Conservation (phyloP, 2,329 filamentous ascomycete species). For the Rutstroemia sydowiana region DNA sequence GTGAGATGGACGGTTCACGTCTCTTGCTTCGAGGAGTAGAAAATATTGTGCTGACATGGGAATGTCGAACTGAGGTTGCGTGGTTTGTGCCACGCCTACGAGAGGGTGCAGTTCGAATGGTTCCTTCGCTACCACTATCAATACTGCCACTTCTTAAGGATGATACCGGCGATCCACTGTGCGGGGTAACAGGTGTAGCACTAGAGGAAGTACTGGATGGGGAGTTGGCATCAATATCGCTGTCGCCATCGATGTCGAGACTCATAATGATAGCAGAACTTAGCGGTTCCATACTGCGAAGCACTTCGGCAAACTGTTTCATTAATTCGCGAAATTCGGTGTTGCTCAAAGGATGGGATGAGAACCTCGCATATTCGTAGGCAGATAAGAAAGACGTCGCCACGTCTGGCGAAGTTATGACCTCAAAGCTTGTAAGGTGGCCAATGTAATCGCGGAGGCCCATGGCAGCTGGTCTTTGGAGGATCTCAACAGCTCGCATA, state of each 20-base stretch:
- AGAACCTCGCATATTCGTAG: constrained; percentile 85
- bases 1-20: constrained; percentile 13
- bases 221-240: constrained; percentile 26
- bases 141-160: constrained; percentile 15
- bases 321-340: constrained; percentile 70
- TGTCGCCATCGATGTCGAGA: constrained; percentile 20
- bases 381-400: constrained; percentile 57
- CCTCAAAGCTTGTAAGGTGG: constrained; percentile 59
- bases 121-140: constrained; percentile 25
- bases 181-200: constrained; percentile 18
- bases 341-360: constrained; percentile 59
- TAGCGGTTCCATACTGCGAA: constrained; percentile 62
- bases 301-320: constrained; percentile 73
- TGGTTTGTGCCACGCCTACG: constrained; percentile 13
- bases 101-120: constrained; percentile 24
- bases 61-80: constrained; percentile 11
- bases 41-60: constrained; percentile 22
- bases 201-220: constrained; percentile 13
- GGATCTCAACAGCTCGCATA: constrained; percentile 57
- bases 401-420: constrained; percentile 48
- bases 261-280: constrained; percentile 19
- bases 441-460: constrained; percentile 71
- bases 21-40: constrained; percentile 23
- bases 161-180: constrained; percentile 24
- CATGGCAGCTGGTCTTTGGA: constrained; percentile 65